phyloP scores from a whole-genome alignment of 805 yeast genomes.

The Torulaspora franciscae region DNA sequence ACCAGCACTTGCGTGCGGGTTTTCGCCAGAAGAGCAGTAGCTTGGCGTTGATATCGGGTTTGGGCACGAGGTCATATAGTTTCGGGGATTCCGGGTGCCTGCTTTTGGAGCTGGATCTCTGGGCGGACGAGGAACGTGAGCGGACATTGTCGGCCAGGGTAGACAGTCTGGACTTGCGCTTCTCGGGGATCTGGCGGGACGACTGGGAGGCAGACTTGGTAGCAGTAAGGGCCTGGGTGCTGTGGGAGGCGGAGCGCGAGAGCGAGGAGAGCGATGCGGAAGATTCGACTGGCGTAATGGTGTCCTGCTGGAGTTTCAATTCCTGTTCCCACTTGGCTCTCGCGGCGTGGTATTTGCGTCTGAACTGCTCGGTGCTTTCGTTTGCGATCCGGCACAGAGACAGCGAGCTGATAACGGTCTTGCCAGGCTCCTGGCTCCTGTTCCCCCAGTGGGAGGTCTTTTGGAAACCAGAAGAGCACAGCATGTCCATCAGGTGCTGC shows the following conservation, averaged over 20 bases:
- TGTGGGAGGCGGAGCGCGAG: conserved; percentile 30
- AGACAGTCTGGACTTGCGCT: conserved; percentile 55
- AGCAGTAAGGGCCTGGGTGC: conserved; percentile 7
- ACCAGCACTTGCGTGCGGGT: conserved; percentile 99
- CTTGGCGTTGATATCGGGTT: conserved; percentile 47
- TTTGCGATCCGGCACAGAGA: conserved; percentile 39
- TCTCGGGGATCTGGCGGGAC: conserved; percentile 19
- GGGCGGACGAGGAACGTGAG: conserved; percentile 53
- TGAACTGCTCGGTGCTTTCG: conserved; percentile 35
- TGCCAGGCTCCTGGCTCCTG: conserved; percentile 79
- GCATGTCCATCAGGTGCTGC: conserved; percentile 90
- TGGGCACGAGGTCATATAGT: conserved; percentile 34
- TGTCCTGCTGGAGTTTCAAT: conserved; percentile 3
- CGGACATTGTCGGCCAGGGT: conserved; percentile 55
- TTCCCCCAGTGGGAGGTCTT: conserved; percentile 76
- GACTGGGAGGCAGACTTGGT: conserved; percentile 7
- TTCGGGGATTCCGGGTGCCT: conserved; percentile 30
- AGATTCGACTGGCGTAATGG: conserved; percentile 16
- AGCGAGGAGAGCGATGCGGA: conserved; percentile 12
- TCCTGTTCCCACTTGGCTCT: conserved; percentile 25
- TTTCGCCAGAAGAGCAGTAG: conserved; percentile 90
- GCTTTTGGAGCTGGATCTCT: conserved; percentile 39
- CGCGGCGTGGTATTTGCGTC: conserved; percentile 24
- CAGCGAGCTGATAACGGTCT: conserved; percentile 81
- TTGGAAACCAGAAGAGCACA: conserved; percentile 80